Evolutionary conservation across 2,329 filamentous ascomycete genomes (phyloP).

Genomic region (Truncatella angustata): DNA sequence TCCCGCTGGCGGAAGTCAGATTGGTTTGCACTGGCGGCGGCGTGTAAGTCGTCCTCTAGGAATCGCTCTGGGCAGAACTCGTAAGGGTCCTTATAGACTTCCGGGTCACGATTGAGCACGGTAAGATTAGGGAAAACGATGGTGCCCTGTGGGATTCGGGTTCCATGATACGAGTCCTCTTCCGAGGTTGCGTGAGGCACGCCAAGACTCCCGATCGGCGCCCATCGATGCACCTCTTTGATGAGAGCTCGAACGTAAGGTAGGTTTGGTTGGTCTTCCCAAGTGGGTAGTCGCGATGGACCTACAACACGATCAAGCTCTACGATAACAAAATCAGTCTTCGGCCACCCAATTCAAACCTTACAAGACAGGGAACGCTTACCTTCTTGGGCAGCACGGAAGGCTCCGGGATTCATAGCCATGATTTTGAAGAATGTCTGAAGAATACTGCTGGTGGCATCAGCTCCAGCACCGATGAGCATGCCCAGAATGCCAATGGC

Average conservation of each 20-base stretch:
- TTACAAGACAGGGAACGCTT: neutral
- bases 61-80: neutral
- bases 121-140: neutral
- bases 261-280: neutral
- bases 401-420: neutral
- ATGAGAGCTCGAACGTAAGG: conserved; percentile 3
- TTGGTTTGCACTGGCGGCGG: neutral
- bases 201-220: neutral
- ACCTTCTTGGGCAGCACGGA: neutral
- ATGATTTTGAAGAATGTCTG: conserved; percentile 3
- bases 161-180: conserved; percentile 2
- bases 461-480: neutral
- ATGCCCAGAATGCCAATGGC: neutral
- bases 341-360: neutral
- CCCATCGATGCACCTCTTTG: conserved; percentile 1
- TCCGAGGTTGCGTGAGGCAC: neutral
- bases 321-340: neutral
- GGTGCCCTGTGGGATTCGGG: conserved; percentile 1
- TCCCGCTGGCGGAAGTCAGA: neutral
- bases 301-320: conserved; percentile 4
- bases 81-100: neutral
- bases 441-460: neutral
- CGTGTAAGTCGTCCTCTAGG: neutral
- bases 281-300: neutral
- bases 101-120: neutral